These are phyloP conservation scores for Trichoderma sp. DNA, from an alignment of 2,329 filamentous ascomycete genomes.

Conservation along the genomic window DNA sequence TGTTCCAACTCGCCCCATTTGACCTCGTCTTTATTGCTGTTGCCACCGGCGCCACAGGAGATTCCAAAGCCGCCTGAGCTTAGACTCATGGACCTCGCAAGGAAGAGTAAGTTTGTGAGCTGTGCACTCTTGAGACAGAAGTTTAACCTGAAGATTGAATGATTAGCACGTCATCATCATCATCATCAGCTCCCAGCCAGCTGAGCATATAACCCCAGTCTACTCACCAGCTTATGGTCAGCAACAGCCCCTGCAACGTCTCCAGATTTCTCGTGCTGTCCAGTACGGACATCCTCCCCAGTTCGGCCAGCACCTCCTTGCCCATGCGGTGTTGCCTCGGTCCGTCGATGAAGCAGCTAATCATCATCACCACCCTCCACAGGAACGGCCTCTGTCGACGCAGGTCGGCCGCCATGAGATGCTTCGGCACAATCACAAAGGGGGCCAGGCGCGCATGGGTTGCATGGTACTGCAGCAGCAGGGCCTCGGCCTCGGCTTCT, in stretches of 20 bases:
- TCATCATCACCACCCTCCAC: constrained; percentile 54
- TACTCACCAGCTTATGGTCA: constrained; percentile 50
- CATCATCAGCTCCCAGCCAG: neutral
- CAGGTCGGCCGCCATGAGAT: constrained; percentile 42
- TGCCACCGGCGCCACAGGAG: neutral
- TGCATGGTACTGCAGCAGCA: constrained; percentile 43
- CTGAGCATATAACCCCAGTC: neutral
- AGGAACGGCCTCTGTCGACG: constrained; percentile 45
- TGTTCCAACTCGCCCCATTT: constrained; percentile 43
- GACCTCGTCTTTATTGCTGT: constrained; percentile 22
- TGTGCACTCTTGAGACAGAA: constrained; percentile 53
- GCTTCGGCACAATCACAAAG: constrained; percentile 46
- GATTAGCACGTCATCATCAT: neutral
- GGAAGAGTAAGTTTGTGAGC: constrained; percentile 51
- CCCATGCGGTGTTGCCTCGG: constrained; percentile 48
- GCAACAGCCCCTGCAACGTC: constrained; percentile 49
- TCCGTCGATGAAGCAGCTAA: constrained; percentile 46
- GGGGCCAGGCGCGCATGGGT: constrained; percentile 45
- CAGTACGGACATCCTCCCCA: constrained; percentile 44
- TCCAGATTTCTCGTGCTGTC: constrained; percentile 49
- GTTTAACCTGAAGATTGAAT: constrained; percentile 42
- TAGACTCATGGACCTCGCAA: constrained; percentile 50
- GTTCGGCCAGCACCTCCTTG: constrained; percentile 46
- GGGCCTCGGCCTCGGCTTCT: constrained; percentile 42
- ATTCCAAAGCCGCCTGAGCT: constrained; percentile 39